These are phyloP conservation scores for Quercus mongolica DNA, from an alignment of 306 rosid species.

Conservation along the genomic window DNA sequence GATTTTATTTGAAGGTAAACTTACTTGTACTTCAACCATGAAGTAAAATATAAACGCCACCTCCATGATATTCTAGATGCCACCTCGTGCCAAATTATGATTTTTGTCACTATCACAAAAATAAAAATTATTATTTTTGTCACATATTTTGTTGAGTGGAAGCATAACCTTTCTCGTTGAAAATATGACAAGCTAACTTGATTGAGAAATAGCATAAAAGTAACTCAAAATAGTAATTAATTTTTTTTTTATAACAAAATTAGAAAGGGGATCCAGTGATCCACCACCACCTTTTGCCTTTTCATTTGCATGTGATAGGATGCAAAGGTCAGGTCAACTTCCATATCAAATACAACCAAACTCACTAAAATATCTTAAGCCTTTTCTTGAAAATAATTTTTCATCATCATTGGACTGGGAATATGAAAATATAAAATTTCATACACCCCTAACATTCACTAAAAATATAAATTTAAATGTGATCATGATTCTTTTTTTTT, in stretches of 20 bases:
- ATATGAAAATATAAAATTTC: no score
- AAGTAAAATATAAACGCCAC: no score
- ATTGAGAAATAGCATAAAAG: conserved; percentile 13
- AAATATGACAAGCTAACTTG: conserved; percentile 1
- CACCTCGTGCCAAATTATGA: not conserved
- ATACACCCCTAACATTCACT: not conserved
- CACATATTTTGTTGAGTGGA: conserved; percentile 12
- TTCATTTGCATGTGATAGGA: not conserved
- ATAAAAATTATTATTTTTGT: not conserved
- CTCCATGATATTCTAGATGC: not conserved
- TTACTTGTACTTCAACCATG: no score
- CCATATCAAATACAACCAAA: not conserved
- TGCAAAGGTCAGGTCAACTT: not conserved
- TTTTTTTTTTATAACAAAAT: no score
- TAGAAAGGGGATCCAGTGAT: not conserved
- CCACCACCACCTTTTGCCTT: not conserved
- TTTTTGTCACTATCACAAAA: not conserved
- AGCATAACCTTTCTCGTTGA: conserved; percentile 19
- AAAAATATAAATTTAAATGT: no score
- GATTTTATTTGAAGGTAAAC: no score
- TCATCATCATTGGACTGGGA: not conserved
- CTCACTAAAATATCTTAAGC: not conserved
- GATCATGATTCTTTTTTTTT: no score
- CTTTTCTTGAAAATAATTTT: not conserved
- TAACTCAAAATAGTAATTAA: not conserved